Evolutionary conservation across 805 yeast genomes (phyloP).

Genomic region (Vanderwaltozyma yarrowii): DNA sequence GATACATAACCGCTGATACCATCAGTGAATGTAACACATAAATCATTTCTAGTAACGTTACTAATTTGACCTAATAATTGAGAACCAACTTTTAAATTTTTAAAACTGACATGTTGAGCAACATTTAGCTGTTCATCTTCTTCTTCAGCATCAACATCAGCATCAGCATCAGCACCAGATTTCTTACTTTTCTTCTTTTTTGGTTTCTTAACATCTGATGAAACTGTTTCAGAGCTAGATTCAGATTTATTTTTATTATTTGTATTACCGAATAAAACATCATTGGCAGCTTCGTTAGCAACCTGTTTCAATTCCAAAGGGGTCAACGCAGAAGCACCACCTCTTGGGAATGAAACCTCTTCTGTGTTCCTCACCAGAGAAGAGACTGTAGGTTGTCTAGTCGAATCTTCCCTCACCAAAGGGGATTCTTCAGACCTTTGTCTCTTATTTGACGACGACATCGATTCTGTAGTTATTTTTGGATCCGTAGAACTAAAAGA

Average conservation of each 20-base stretch:
- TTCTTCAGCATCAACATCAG: constrained; percentile 16
- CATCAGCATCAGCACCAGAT: constrained; percentile 14
- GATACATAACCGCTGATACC: constrained; percentile 72
- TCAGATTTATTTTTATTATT: constrained; percentile 8
- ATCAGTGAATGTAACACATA: constrained; percentile 68
- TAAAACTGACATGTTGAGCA: constrained; percentile 53
- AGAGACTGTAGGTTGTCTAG: constrained; percentile 30
- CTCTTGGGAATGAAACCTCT: constrained; percentile 73
- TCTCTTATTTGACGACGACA: constrained; percentile 30
- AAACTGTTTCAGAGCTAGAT: constrained; percentile 5
- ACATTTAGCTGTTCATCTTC: constrained; percentile 24
- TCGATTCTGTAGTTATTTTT: neutral
- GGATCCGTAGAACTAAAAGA: neutral
- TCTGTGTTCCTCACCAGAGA: constrained; percentile 30
- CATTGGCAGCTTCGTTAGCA: constrained; percentile 83
- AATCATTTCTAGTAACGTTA: constrained; percentile 48
- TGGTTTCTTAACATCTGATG: constrained; percentile 18
- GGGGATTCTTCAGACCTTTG: constrained; percentile 40
- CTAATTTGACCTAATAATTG: constrained; percentile 67
- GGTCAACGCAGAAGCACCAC: constrained; percentile 79
- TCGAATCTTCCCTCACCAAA: constrained; percentile 32
- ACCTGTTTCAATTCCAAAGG: constrained; percentile 89
- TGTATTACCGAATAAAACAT: constrained; percentile 55
- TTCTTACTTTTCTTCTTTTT: constrained; percentile 35
- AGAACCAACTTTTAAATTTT: constrained; percentile 60